Percentiles rank a stretch among this genome's conserved stretches.
Evolutionary conservation across 164 flowering plant species (phyloP).

Genomic region (Hamamelis virginiana): DNA sequence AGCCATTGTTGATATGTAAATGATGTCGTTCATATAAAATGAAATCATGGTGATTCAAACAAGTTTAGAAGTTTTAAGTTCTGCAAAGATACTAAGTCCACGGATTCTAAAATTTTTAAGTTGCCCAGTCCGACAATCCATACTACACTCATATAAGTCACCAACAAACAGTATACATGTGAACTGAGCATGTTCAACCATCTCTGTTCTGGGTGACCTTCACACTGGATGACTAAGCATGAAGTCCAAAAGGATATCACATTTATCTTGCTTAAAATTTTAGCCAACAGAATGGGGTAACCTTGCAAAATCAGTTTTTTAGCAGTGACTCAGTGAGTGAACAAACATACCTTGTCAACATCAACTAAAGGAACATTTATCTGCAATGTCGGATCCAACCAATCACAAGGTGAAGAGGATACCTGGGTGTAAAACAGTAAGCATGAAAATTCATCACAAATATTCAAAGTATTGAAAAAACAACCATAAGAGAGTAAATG

Average conservation of each 20-base stretch:
- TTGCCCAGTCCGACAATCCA: too few species aligned
- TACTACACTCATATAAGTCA: too few species aligned
- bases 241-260: background rate
- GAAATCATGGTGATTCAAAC: too few species aligned
- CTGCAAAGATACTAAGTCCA: too few species aligned
- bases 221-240: background rate
- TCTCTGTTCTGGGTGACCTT: background rate
- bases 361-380: constrained; percentile 84
- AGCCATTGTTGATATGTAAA: too few species aligned
- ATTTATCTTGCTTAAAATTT: background rate
- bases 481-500: background rate
- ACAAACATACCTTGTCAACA: constrained; percentile 80
- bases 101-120: too few species aligned
- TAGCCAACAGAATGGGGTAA: background rate
- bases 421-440: constrained; percentile 38
- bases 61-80: too few species aligned
- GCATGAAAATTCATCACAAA: constrained; percentile 2
- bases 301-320: background rate
- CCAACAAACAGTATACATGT: too few species aligned
- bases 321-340: constrained; percentile 3
- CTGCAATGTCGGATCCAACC: constrained; percentile 72
- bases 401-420: constrained; percentile 39
- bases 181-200: background rate
- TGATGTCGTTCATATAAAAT: too few species aligned
- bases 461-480: background rate